Percentiles rank a stretch among this genome's conserved stretches.
These are phyloP conservation scores for Fonsecaea nubica DNA, from an alignment of 2,329 filamentous ascomycete species.

Conservation along the genomic window DNA sequence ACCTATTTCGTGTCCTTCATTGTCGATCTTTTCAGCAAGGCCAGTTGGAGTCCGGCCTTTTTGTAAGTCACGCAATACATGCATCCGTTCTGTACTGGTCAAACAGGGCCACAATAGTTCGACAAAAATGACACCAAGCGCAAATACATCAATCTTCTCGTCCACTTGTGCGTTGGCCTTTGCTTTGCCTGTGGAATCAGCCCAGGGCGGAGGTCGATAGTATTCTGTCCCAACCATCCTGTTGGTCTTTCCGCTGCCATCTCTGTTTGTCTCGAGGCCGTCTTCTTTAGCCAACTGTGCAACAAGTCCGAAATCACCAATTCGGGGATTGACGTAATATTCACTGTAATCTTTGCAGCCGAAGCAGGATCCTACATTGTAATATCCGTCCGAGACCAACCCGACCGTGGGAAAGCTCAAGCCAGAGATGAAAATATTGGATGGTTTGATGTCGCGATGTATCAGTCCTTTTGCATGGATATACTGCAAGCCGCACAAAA, in stretches of 20 bases:
- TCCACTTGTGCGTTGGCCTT: conserved; percentile 43
- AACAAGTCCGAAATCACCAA: conserved; percentile 72
- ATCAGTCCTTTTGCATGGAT: conserved; percentile 67
- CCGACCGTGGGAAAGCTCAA: conserved; percentile 46
- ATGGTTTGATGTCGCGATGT: conserved; percentile 72
- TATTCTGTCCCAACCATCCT: conserved; percentile 67
- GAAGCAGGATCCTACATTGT: conserved; percentile 37
- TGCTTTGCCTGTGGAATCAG: conserved; percentile 21
- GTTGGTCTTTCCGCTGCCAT: conserved; percentile 28
- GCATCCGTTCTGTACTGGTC: conserved; percentile 57
- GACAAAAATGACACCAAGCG: conserved; percentile 54
- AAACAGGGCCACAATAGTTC: conserved; percentile 65
- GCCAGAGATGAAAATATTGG: conserved; percentile 70
- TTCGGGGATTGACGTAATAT: conserved; percentile 63
- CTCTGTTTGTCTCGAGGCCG: background rate
- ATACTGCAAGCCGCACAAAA: conserved; percentile 69
- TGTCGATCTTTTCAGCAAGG: conserved; percentile 48
- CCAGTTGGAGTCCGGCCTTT: conserved; percentile 46
- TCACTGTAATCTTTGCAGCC: conserved; percentile 37
- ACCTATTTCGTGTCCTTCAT: conserved; percentile 42
- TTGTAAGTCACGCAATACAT: conserved; percentile 50
- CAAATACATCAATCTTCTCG: conserved; percentile 58
- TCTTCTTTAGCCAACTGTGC: conserved; percentile 52
- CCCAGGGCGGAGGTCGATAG: conserved; percentile 60
- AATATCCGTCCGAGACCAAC: conserved; percentile 55